Percentiles rank a stretch among this genome's conserved stretches.
These are phyloP conservation scores for Ascocoryne sarcoides DNA, from an alignment of 2,329 filamentous ascomycete genomes.

Conservation along the genomic window DNA sequence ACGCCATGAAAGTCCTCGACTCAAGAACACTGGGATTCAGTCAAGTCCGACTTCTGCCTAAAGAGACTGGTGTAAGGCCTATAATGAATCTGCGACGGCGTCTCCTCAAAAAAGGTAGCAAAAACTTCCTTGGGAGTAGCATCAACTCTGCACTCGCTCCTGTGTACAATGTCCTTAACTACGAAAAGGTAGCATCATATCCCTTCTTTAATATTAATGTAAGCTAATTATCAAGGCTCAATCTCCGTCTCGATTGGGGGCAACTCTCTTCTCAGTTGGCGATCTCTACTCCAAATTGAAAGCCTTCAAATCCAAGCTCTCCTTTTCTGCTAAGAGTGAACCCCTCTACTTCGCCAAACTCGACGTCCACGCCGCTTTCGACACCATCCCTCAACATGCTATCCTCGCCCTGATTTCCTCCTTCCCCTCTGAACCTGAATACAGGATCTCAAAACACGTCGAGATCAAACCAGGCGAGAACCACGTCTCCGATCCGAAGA, in stretches of 20 bases:
- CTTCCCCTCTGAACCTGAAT: conserved; percentile 49
- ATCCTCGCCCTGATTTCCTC: conserved; percentile 58
- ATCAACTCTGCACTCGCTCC: conserved; percentile 66
- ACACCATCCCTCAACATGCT: conserved; percentile 80
- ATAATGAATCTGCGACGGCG: conserved; percentile 79
- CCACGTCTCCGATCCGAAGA: conserved; percentile 4
- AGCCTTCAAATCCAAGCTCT: conserved; percentile 50
- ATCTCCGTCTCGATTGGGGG: conserved; percentile 57
- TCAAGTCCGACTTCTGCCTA: conserved; percentile 74
- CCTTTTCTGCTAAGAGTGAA: conserved; percentile 21
- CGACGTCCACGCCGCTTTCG: conserved; percentile 87
- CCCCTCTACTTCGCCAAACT: conserved; percentile 82
- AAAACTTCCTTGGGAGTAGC: conserved; percentile 48
- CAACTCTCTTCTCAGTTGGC: conserved; percentile 70
- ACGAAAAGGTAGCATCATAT: conserved; percentile 58
- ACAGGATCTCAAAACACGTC: conserved; percentile 65
- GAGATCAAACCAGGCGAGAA: conserved; percentile 50
- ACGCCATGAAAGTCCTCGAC: conserved; percentile 49
- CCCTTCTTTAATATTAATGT: conserved; percentile 12
- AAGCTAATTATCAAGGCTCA: conserved; percentile 29
- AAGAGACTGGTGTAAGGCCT: conserved; percentile 64
- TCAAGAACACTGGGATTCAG: conserved; percentile 65
- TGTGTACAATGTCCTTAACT: conserved; percentile 66
- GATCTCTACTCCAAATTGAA: conserved; percentile 72
- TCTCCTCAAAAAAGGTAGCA: conserved; percentile 43